Percentiles rank a stretch among this genome's conserved stretches.
Conservation (phyloP, 192 early-diverging fungal genomes). For the Umbelopsis sp. region DNA sequence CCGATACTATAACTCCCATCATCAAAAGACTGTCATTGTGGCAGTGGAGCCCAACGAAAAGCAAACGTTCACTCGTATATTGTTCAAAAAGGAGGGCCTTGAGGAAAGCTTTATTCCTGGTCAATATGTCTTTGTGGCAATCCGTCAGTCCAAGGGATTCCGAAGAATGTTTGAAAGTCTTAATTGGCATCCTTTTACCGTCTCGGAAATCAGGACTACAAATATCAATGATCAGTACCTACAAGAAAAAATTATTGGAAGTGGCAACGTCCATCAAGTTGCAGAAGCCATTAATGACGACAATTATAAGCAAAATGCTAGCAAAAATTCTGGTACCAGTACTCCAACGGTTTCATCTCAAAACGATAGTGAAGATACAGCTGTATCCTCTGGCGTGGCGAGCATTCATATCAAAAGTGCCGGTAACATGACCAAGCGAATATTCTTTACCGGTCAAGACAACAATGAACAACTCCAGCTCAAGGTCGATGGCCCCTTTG, state of each 20-base stretch:
- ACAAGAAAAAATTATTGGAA: neutral
- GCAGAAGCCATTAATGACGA: neutral
- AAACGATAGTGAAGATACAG: neutral
- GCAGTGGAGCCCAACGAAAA: neutral
- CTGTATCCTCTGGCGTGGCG: constrained; percentile 9
- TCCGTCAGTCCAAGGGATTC: constrained; percentile 20
- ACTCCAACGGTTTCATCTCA: neutral
- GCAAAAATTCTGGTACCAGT: neutral
- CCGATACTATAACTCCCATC: constrained; percentile 33
- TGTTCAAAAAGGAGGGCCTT: neutral
- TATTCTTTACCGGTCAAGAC: constrained; percentile 18
- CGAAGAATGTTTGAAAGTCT: neutral
- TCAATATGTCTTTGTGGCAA: constrained; percentile 45
- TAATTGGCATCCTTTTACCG: constrained; percentile 42
- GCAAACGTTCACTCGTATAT: constrained; percentile 1
- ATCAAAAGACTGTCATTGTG: neutral
- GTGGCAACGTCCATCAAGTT: neutral
- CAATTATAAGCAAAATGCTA: neutral
- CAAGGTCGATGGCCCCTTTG: constrained; percentile 46
- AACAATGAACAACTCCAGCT: neutral
- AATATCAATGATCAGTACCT: neutral
- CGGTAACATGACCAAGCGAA: constrained; percentile 29
- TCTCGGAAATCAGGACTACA: constrained; percentile 30
- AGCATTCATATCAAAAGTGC: constrained; percentile 40
- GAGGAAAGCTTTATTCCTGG: constrained; percentile 35